Evolutionary conservation across 495 filamentous ascomycete species (phyloP).

Genomic region (Usnea hakonensis): DNA sequence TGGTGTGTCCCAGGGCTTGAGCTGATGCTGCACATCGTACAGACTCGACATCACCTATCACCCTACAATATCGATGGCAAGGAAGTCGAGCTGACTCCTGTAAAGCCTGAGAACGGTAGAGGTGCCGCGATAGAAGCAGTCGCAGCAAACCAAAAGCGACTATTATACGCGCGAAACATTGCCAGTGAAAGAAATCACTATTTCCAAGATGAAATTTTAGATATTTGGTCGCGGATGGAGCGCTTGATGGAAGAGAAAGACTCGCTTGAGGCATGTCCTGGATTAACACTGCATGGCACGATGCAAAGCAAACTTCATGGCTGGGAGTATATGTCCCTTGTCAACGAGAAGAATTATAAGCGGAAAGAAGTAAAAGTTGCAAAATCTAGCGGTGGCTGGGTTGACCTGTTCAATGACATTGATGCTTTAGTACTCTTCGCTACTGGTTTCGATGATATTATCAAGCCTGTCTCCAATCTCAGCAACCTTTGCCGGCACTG

Average conservation of each 20-base stretch:
- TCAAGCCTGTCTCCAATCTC: not conserved
- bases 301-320: conserved; percentile 14
- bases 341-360: conserved; percentile 14
- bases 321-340: conserved; percentile 23
- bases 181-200: conserved; percentile 13
- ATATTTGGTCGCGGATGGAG: conserved; percentile 25
- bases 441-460: conserved; percentile 24
- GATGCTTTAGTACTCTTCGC: conserved; percentile 24
- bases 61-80: conserved; percentile 14
- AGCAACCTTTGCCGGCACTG: conserved; percentile 17
- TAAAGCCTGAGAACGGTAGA: not conserved
- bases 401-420: conserved; percentile 20
- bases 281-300: conserved; percentile 10
- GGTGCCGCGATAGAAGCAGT: not conserved
- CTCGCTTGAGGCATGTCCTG: not conserved
- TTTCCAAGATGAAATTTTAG: conserved; percentile 20
- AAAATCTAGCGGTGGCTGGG: conserved; percentile 24
- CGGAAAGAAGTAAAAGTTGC: conserved; percentile 13
- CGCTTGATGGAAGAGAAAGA: conserved; percentile 23
- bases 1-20: conserved; percentile 23
- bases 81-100: conserved; percentile 1
- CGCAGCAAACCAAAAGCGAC: not conserved
- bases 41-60: conserved; percentile 13
- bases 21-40: conserved; percentile 25
- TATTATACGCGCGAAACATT: conserved; percentile 1